A percentile compares a stretch with the other conserved stretches of the same genome.
phyloP scores from a whole-genome alignment of 768 basidiomycete genomes.

The Porphyrellus cyaneotinctus region DNA sequence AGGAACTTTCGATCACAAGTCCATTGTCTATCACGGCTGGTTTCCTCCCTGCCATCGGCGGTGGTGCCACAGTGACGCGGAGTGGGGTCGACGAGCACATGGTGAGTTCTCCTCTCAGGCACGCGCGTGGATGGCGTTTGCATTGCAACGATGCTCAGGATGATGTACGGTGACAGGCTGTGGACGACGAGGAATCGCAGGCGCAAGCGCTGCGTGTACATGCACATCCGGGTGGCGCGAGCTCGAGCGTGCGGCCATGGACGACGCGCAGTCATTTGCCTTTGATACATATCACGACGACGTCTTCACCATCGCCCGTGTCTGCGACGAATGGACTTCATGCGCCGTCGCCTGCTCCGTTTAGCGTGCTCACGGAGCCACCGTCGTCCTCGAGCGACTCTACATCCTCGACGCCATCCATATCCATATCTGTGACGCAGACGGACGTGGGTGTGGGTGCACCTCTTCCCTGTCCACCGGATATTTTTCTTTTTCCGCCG shows the following conservation, averaged over 20 bases:
- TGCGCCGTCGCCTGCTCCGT: constrained; percentile 16
- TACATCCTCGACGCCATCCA: constrained; percentile 13
- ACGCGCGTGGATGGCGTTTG: neutral
- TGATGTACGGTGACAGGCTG: constrained; percentile 13
- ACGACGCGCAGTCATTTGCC: constrained; percentile 19
- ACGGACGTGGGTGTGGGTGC: neutral
- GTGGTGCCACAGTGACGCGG: constrained; percentile 1
- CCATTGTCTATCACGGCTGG: constrained; percentile 19
- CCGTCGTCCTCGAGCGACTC: constrained; percentile 22
- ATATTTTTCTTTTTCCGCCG: constrained; percentile 28
- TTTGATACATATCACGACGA: constrained; percentile 26
- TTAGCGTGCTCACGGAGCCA: constrained; percentile 26
- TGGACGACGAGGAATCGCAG: constrained; percentile 25
- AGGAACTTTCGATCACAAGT: constrained; percentile 53
- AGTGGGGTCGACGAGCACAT: constrained; percentile 39
- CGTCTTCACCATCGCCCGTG: neutral
- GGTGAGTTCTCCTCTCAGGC: constrained; percentile 33
- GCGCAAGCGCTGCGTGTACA: constrained; percentile 11
- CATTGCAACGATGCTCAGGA: constrained; percentile 7
- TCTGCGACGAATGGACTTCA: neutral
- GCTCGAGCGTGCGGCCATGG: constrained; percentile 11
- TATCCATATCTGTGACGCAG: constrained; percentile 1
- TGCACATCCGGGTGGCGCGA: constrained; percentile 6
- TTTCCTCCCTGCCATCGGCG: constrained; percentile 1
- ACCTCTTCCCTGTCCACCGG: constrained; percentile 17